These are phyloP conservation scores for Amanita jacksonii DNA, from an alignment of 768 basidiomycete species.

Conservation along the genomic window DNA sequence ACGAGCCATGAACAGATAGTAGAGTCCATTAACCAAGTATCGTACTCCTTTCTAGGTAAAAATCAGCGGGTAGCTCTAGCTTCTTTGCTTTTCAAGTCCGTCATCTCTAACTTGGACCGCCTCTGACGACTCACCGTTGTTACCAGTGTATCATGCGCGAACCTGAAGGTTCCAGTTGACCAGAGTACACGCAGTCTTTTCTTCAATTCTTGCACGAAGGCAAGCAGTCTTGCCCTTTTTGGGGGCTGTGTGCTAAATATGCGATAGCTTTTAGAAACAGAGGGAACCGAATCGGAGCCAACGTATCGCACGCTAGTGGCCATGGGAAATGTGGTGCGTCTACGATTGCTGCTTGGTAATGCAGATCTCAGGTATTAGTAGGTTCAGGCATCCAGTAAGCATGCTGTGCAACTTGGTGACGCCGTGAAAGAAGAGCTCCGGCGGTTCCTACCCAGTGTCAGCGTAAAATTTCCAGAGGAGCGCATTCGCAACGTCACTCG, in stretches of 20 bases:
- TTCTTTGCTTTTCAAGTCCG: constrained; percentile 85
- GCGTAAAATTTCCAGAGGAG: constrained; percentile 41
- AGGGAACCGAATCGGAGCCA: constrained; percentile 55
- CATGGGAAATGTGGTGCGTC: constrained; percentile 61
- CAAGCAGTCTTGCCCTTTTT: constrained; percentile 17
- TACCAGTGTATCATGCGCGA: constrained; percentile 57
- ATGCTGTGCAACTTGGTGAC: constrained; percentile 24
- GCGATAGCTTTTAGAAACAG: constrained; percentile 36
- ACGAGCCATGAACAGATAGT: constrained; percentile 36
- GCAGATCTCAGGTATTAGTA: constrained; percentile 18
- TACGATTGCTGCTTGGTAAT: neutral
- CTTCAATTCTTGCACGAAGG: constrained; percentile 36
- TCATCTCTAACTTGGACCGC: constrained; percentile 11
- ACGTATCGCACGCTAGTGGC: constrained; percentile 64
- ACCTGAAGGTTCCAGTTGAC: constrained; percentile 33
- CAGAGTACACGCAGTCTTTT: constrained; percentile 30
- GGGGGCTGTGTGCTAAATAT: neutral
- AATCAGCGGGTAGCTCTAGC: constrained; percentile 67
- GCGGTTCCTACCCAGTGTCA: constrained; percentile 31
- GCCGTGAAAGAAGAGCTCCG: constrained; percentile 32
- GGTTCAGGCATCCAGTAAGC: constrained; percentile 39
- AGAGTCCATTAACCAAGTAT: constrained; percentile 36
- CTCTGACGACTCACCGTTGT: constrained; percentile 6
- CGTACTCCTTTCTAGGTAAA: constrained; percentile 53
- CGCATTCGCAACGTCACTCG: constrained; percentile 41